A percentile compares a stretch with the other conserved stretches of the same genome.
Conservation (phyloP, 2,329 filamentous ascomycete genomes). For the Apiospora sp. region DNA sequence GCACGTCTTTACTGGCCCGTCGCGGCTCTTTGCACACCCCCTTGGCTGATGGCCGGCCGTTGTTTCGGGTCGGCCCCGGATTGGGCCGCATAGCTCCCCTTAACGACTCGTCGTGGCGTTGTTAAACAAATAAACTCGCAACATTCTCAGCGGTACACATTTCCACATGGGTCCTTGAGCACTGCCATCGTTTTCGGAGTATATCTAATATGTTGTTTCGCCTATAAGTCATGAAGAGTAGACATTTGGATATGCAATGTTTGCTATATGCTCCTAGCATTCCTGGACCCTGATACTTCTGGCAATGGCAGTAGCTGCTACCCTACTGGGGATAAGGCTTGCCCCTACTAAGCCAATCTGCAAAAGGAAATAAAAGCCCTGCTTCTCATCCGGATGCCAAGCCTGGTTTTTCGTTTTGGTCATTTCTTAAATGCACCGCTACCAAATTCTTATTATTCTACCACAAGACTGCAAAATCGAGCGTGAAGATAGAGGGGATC, state of each 20-base stretch:
- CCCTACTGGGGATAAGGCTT: neutral
- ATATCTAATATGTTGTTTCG: too few species aligned
- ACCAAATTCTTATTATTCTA: neutral
- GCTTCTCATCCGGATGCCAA: neutral
- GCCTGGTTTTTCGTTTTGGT: neutral
- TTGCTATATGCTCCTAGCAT: neutral
- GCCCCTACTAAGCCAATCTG: neutral
- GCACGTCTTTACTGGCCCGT: slow-evolving; percentile 13
- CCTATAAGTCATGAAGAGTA: neutral
- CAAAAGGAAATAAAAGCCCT: neutral
- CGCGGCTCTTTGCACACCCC: slow-evolving; percentile 10
- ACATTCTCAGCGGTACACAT: neutral
- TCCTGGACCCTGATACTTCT: neutral
- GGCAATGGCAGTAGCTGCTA: neutral
- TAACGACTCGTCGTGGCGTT: neutral
- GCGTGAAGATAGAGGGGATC: neutral
- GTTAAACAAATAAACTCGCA: slow-evolving; percentile 1
- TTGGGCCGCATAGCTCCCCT: slow-evolving; percentile 8
- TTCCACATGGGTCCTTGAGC: neutral
- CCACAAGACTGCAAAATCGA: neutral
- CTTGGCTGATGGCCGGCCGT: neutral
- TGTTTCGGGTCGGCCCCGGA: slow-evolving; percentile 22
- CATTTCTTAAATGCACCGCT: neutral
- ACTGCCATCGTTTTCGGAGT: neutral
- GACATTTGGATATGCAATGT: neutral